Evolutionary conservation across 2,329 filamentous ascomycete genomes (phyloP), one percentile per base, ranked within the genome.

Genomic region (Talaromyces rugulosus): DNA sequence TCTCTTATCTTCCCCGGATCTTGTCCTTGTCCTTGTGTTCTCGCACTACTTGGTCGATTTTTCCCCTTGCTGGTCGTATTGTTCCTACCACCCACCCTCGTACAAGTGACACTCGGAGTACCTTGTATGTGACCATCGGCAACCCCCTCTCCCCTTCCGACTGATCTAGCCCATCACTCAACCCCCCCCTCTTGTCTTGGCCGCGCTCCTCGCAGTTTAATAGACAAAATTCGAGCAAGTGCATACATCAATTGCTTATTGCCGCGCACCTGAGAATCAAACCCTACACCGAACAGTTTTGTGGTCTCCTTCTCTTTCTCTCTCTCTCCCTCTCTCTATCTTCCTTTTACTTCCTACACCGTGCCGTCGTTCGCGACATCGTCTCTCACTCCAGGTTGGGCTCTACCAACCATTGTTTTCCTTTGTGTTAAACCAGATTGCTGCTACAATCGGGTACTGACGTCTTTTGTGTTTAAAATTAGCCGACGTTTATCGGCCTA

Each of bases 401-500:
- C 36, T 36, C 54, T 27, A 56, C 36, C 36, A 40, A 36, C 54
- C 12, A 33, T 34, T 56, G 23, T 16, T 27, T 56, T 30, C 6
- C 7, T 56, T 27, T 56, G n/a, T 56, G 6, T 56, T 27, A 44
- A 23, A 36, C 23, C 40, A 40, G 5, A 36, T 64, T 54, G 34
- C 58, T 65, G 58, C 50, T 36, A 50, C 66, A 61, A 55, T 56
- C 58, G 56, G 61, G 54, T 60, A 66, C 70, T 65, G 58, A 68
- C 64, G 60, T 64, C 62, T 65, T 23, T 56, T 33, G 36, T 58
- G 66, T 62, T 60, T 63, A 68, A 71, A 67, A 67, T 67, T 69
- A 78, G 78, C 77, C 65, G 78, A 80, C 78, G 76, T 79, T 60
- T 80, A 80, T 73, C 78, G 78, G 65, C 78, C 78, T 66, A 71